Percentiles rank a stretch among this genome's conserved stretches.
Conservation (phyloP, 148 eudicot species). For the Camellia granthamiana region DNA sequence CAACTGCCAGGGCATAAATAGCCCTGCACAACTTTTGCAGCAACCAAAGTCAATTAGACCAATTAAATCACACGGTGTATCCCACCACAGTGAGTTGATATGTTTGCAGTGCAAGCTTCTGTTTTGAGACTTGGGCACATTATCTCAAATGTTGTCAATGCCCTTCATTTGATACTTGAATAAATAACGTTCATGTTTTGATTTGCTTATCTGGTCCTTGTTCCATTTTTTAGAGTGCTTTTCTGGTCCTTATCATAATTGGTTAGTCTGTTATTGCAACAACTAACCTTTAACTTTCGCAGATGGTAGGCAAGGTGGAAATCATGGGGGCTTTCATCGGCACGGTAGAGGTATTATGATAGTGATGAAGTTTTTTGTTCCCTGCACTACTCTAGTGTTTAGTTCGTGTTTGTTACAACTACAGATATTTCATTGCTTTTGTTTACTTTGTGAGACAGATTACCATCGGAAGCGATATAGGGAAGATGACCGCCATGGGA, state of each 20-base stretch:
- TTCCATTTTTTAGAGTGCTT: background rate
- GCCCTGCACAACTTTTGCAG: too few species aligned
- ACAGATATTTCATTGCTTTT: background rate
- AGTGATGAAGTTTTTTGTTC: background rate
- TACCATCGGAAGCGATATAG: slow-evolving; percentile 70
- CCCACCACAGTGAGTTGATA: too few species aligned
- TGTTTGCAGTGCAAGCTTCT: too few species aligned
- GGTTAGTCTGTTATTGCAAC: slow-evolving; percentile 3
- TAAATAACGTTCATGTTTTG: background rate
- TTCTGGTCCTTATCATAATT: background rate
- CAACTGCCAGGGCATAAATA: too few species aligned
- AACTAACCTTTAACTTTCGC: slow-evolving; percentile 25
- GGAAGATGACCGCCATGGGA: slow-evolving; percentile 75
- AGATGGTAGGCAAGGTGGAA: slow-evolving; percentile 79
- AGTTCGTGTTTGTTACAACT: background rate
- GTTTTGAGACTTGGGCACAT: too few species aligned
- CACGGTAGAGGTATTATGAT: slow-evolving; percentile 64
- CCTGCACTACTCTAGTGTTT: background rate
- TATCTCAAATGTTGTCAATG: too few species aligned
- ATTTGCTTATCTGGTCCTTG: background rate
- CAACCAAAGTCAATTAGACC: too few species aligned
- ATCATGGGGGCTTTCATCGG: slow-evolving; percentile 65
- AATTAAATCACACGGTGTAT: too few species aligned
- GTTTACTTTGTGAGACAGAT: slow-evolving; percentile 40
- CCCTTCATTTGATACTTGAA: slow-evolving; percentile 9